Percentiles rank a stretch among this genome's conserved stretches.
These are phyloP conservation scores for Salvia miltiorrhiza DNA, from an alignment of 257 asterid species.

Conservation along the genomic window DNA sequence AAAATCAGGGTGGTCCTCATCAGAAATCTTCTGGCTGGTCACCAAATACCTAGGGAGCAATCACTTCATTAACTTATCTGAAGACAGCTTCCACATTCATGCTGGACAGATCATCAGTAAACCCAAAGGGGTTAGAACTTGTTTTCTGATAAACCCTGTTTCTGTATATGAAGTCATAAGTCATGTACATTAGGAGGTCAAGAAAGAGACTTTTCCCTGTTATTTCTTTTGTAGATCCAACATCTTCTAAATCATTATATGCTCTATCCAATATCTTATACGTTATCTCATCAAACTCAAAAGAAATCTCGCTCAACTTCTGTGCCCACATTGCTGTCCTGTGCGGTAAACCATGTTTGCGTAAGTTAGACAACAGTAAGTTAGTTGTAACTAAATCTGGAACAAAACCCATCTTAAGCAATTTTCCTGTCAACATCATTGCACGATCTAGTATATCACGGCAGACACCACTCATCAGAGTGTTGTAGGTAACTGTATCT, in stretches of 20 bases:
- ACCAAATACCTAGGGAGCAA: not conserved
- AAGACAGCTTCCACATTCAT: constrained; percentile 31
- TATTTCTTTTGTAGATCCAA: constrained; percentile 38
- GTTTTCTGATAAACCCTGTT: constrained; percentile 29
- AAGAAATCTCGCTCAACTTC: constrained; percentile 69
- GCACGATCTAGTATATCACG: constrained; percentile 82
- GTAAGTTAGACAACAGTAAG: constrained; percentile 68
- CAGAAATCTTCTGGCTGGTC: constrained; percentile 16
- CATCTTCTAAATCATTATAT: constrained; percentile 43
- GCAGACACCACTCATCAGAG: constrained; percentile 68
- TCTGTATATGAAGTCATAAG: constrained; percentile 61
- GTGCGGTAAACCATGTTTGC: constrained; percentile 81
- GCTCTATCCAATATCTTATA: constrained; percentile 63
- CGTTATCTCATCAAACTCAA: constrained; percentile 81
- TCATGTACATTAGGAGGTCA: constrained; percentile 86
- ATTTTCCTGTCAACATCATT: constrained; percentile 74
- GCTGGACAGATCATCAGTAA: constrained; percentile 31
- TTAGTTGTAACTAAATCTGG: constrained; percentile 78
- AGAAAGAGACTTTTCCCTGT: constrained; percentile 71
- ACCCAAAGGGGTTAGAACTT: constrained; percentile 27
- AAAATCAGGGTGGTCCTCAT: constrained; percentile 12
- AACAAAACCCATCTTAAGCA: constrained; percentile 83
- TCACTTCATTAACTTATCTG: constrained; percentile 28
- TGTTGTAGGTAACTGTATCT: constrained; percentile 81
- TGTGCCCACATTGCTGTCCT: constrained; percentile 81